phyloP scores from a whole-genome alignment of 805 yeast species.

The Zygoascus tannicola region DNA sequence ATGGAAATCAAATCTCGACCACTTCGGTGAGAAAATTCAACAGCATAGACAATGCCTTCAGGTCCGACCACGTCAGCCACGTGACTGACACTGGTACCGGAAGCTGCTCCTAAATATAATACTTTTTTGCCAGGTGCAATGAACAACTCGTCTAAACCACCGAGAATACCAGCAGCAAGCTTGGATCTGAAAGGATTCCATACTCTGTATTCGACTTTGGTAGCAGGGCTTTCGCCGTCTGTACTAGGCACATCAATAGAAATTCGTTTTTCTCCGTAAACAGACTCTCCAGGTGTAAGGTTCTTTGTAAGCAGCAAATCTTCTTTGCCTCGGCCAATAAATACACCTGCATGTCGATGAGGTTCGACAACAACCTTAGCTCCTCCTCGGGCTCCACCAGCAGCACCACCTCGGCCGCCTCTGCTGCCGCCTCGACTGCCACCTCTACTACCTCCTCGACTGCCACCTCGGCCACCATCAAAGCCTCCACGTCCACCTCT shows the following conservation, averaged over 20 bases:
- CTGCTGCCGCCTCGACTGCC: conserved; percentile 46
- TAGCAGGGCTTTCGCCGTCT: conserved; percentile 56
- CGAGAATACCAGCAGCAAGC: conserved; percentile 99
- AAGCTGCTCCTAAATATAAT: conserved; percentile 96
- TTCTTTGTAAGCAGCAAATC: conserved; percentile 95
- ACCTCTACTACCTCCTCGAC: conserved; percentile 41
- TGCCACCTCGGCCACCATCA: conserved; percentile 29
- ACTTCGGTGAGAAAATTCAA: conserved; percentile 98
- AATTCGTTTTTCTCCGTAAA: conserved; percentile 96
- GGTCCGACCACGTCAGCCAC: conserved; percentile 98
- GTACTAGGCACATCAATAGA: conserved; percentile 86
- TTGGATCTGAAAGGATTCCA: conserved; percentile 99
- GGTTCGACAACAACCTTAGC: conserved; percentile 97
- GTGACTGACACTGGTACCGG: conserved; percentile 98
- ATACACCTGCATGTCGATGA: conserved; percentile 96
- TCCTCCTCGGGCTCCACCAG: conserved; percentile 53
- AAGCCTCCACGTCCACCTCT: conserved; percentile 24
- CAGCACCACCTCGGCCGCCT: conserved; percentile 51
- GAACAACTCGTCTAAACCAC: conserved; percentile 97
- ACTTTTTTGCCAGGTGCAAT: conserved; percentile 98
- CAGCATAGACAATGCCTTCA: conserved; percentile 97
- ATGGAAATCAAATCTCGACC: conserved; percentile 98
- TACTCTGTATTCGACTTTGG: conserved; percentile 97
- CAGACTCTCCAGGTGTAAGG: conserved; percentile 96
- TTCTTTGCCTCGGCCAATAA: conserved; percentile 99